Evolutionary conservation across 139 green algal genomes (phyloP), one percentile per base, ranked within the genome.

Genomic region (Chlamydomonas sp.): DNA sequence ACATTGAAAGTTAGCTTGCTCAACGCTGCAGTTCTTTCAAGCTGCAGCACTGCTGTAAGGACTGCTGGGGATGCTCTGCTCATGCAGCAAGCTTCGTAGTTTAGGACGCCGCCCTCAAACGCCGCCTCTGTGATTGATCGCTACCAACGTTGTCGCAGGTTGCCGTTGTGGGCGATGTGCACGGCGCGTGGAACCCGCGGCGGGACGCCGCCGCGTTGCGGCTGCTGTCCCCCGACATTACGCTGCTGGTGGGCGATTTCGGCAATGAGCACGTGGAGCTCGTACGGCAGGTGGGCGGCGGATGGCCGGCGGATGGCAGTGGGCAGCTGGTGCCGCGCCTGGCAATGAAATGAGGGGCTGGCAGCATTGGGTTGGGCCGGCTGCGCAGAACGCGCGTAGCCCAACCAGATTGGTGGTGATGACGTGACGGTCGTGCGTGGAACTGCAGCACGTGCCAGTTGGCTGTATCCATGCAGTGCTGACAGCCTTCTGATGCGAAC

Each of bases 231-330:
- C 79, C 90, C 60, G 95, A 96, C 79, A 67, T 94, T 17, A 87
- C 88, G n/a, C 72, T 95, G 17, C 93, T 97, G 62, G 90, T 96
- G 60, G 95, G 95, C 0, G 95, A 97, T 73, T 93, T 97, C 66
- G 95, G 95, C 1, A 93, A 97, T 60, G 95, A 97, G 74, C 72
- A 93, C 84, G 90, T 94, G 67, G 9, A 79, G 63, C 79, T 97
- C 1, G 90, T 96, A 0, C n/a, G 78, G 72, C 69, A 89, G 63
- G 89, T 96, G 60, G 81, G 78, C n/a, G 58, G 59, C 31, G 31
- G 31, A 49, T 90, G 8, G 78, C 67, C 57, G 31, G 31, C 31
- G 31, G 31, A 0, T 49, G 31, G 31, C 31, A 49, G 31, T 49
- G 64, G 15, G 73, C 7, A 60, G 73, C 73, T 59, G 17, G 31